Evolutionary conservation across 139 green algal genomes (phyloP).

Genomic region (Chlamydomonas schloesseri): DNA sequence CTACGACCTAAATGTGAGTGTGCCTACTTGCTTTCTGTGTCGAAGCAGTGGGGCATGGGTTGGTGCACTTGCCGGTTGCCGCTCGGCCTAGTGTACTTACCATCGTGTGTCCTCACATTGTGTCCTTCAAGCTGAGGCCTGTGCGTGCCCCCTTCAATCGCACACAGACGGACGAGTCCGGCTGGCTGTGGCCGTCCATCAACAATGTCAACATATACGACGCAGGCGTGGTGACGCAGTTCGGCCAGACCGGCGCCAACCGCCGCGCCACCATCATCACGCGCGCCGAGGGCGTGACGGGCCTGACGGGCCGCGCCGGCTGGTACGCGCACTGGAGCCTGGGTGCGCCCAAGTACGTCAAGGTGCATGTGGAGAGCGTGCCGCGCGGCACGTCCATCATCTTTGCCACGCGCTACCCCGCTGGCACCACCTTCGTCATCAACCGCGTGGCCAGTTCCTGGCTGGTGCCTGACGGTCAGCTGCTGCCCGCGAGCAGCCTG

Average conservation of each 20-base stretch:
- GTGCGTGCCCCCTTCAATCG: too few relatives aligned
- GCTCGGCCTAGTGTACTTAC: too few relatives aligned
- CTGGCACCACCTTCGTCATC: conserved; percentile 49
- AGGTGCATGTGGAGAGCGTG: conserved; percentile 23
- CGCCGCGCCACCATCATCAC: neutral
- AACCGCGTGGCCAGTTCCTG: neutral
- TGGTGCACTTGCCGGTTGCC: too few relatives aligned
- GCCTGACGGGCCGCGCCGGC: neutral
- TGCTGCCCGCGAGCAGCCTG: neutral
- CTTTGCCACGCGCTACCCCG: conserved; percentile 59
- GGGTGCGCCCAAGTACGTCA: neutral
- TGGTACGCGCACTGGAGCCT: conserved; percentile 2
- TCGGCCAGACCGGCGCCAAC: neutral
- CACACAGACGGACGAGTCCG: too few relatives aligned
- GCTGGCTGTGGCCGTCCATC: neutral
- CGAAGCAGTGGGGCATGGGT: too few relatives aligned
- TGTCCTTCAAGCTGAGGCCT: too few relatives aligned
- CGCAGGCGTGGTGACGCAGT: neutral
- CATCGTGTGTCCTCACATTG: too few relatives aligned
- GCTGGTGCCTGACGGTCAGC: neutral
- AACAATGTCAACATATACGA: neutral
- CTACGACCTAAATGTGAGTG: neutral
- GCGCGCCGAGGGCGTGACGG: neutral
- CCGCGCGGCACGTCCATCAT: conserved; percentile 46
- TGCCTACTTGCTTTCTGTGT: too few relatives aligned